phyloP scores from a whole-genome alignment of 1,139 yeast species.

The Debaryomyces sp. region DNA sequence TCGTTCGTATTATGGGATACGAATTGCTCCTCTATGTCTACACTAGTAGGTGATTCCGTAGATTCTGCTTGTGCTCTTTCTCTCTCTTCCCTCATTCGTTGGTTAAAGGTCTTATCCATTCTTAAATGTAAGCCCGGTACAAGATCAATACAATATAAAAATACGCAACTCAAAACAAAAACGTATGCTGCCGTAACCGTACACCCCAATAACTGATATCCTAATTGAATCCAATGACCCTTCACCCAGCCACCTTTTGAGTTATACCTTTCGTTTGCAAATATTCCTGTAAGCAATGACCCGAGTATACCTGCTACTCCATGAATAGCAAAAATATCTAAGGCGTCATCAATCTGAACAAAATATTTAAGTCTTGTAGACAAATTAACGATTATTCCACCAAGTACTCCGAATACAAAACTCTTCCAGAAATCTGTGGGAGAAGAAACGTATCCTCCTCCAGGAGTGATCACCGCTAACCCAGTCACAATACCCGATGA shows the following conservation, averaged over 20 bases:
- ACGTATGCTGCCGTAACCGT: constrained; percentile 45
- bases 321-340: constrained; percentile 50
- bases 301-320: constrained; percentile 50
- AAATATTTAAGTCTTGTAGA: constrained; percentile 46
- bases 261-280: constrained; percentile 36
- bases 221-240: constrained; percentile 51
- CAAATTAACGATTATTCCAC: constrained; percentile 40
- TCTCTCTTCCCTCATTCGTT: constrained; percentile 28
- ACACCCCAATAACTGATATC: constrained; percentile 50
- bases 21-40: constrained; percentile 23
- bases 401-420: constrained; percentile 42
- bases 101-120: constrained; percentile 44
- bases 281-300: constrained; percentile 45
- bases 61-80: constrained; percentile 6
- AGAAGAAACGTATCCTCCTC: constrained; percentile 46
- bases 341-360: constrained; percentile 45
- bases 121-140: constrained; percentile 53
- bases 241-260: constrained; percentile 52
- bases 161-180: constrained; percentile 35
- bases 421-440: constrained; percentile 45
- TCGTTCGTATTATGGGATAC: constrained; percentile 13
- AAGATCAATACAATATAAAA: constrained; percentile 44
- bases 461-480: constrained; percentile 49
- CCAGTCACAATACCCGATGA: constrained; percentile 49
- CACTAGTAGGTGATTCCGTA: constrained; percentile 6